These are phyloP conservation scores for Dothideomycetes sp. DNA, from an alignment of 2,329 filamentous ascomycete genomes.

Conservation along the genomic window DNA sequence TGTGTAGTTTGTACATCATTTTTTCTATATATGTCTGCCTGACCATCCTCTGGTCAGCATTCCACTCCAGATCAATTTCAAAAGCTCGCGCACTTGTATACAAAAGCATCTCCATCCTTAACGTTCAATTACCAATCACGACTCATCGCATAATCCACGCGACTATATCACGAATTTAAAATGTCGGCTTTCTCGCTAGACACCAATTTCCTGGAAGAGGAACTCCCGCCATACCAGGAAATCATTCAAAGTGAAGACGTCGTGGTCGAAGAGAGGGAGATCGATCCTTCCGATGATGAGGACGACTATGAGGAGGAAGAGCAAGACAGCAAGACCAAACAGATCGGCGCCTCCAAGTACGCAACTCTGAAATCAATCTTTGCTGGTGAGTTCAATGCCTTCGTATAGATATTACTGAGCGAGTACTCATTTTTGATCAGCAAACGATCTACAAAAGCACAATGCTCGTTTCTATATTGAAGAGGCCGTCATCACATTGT, in stretches of 20 bases:
- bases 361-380: conserved; percentile 12
- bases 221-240: conserved; percentile 9
- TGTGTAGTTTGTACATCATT: conserved; percentile 6
- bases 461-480: conserved; percentile 1
- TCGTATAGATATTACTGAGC: too few species aligned
- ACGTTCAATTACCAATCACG: not conserved
- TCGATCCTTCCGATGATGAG: not conserved
- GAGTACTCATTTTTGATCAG: too few species aligned
- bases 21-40: conserved; percentile 8
- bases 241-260: not conserved
- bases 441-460: too few species aligned
- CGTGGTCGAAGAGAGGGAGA: conserved; percentile 5
- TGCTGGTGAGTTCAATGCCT: conserved; percentile 1
- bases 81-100: not conserved
- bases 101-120: too few species aligned
- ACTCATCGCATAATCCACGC: not conserved
- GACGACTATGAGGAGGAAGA: conserved; percentile 3
- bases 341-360: conserved; percentile 1
- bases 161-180: not conserved
- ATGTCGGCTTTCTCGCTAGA: conserved; percentile 9
- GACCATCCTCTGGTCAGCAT: conserved; percentile 4
- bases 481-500: conserved; percentile 7
- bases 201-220: not conserved
- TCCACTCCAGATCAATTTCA: conserved; percentile 1
- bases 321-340: not conserved